These are phyloP conservation scores for Aegle marmelos DNA, from an alignment of 345 rosid species.

Conservation along the genomic window DNA sequence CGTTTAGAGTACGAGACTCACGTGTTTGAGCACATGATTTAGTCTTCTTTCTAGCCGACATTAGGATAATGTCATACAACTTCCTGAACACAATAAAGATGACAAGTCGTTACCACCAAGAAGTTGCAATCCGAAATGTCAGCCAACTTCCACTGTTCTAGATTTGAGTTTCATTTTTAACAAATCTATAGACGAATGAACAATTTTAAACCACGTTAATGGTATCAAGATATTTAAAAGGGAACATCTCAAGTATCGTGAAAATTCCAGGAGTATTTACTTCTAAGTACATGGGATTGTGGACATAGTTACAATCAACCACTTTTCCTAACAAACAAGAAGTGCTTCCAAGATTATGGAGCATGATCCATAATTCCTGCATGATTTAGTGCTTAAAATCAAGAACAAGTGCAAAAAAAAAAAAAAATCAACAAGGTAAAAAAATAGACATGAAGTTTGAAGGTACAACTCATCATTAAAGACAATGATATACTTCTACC, in stretches of 20 bases:
- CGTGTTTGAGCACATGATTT: no score
- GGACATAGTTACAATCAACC: slow-evolving; percentile 93
- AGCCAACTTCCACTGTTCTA: no score
- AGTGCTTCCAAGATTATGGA: slow-evolving; percentile 98
- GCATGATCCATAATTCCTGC: slow-evolving; percentile 99
- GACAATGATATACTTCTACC: no score
- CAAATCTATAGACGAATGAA: no score
- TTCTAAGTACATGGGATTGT: slow-evolving; percentile 82
- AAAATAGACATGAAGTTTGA: background rate
- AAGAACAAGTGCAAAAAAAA: slow-evolving; percentile 3
- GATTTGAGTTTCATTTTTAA: no score
- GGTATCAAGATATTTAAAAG: background rate
- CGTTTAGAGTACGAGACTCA: no score
- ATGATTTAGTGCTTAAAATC: slow-evolving; percentile 1
- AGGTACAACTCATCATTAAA: background rate
- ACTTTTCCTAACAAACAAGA: slow-evolving; percentile 97
- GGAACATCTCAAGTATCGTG: background rate
- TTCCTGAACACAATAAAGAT: no score
- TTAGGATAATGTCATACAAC: no score
- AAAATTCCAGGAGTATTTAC: slow-evolving; percentile 31
- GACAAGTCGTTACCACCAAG: no score
- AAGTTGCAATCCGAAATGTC: no score
- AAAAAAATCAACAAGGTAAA: background rate
- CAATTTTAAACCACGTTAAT: no score
- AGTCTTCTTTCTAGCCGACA: no score